Evolutionary conservation across 2,329 filamentous ascomycete species (phyloP).

Genomic region (Scytalidium lignicola): DNA sequence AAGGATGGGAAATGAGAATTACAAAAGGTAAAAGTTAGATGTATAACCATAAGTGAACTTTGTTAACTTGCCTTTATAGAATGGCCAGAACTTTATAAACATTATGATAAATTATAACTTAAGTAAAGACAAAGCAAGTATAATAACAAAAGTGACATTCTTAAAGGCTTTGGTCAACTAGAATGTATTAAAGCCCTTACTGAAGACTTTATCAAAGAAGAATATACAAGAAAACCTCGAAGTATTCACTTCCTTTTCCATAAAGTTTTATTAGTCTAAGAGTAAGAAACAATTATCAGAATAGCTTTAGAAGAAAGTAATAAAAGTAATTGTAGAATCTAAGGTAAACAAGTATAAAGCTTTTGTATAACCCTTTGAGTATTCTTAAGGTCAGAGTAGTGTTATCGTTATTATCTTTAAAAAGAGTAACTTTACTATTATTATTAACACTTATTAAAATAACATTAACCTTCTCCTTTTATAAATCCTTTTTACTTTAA

Average conservation of each 20-base stretch:
- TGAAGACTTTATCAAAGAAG: slow-evolving; percentile 64
- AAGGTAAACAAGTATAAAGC: slow-evolving; percentile 64
- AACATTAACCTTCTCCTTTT: slow-evolving; percentile 92
- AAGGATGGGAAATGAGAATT: slow-evolving; percentile 95
- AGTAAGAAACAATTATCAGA: slow-evolving; percentile 79
- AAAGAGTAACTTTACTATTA: slow-evolving; percentile 74
- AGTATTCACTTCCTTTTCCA: slow-evolving; percentile 73
- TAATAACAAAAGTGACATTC: slow-evolving; percentile 48
- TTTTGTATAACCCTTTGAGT: slow-evolving; percentile 67
- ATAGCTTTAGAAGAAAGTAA: slow-evolving; percentile 77
- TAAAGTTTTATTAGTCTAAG: slow-evolving; percentile 74
- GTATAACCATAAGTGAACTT: not conserved
- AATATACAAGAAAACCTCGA: slow-evolving; percentile 76
- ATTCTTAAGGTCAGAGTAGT: slow-evolving; percentile 84
- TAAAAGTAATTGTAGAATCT: slow-evolving; percentile 63
- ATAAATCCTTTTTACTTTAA: slow-evolving; percentile 76
- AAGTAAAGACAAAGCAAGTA: slow-evolving; percentile 40
- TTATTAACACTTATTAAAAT: slow-evolving; percentile 90
- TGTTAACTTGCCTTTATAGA: slow-evolving; percentile 42
- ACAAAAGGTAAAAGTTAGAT: slow-evolving; percentile 57
- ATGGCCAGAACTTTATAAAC: slow-evolving; percentile 88
- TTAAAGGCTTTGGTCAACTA: slow-evolving; percentile 63
- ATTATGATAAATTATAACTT: slow-evolving; percentile 72
- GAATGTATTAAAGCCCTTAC: slow-evolving; percentile 60
- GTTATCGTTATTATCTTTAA: slow-evolving; percentile 91